Evolutionary conservation across 2,329 filamentous ascomycete species (phyloP).

Genomic region (Cytospora chrysosperma): DNA sequence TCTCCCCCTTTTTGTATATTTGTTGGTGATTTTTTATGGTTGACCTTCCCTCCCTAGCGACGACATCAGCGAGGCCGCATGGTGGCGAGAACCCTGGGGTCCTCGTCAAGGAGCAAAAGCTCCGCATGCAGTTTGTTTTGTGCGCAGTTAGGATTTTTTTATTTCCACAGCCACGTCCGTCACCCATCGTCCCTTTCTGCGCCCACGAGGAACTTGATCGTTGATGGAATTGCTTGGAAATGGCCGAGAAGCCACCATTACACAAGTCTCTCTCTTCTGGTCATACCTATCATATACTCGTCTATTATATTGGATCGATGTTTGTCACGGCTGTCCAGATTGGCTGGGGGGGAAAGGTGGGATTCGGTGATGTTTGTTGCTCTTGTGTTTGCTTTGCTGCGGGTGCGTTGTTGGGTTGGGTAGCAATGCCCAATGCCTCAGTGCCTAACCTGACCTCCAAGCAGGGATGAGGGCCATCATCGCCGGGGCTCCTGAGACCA

Average conservation of each 20-base stretch:
- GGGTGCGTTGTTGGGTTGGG: constrained; percentile 8
- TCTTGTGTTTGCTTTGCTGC: neutral
- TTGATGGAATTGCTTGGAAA: neutral
- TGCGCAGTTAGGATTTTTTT: neutral
- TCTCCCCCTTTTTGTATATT: constrained; percentile 12
- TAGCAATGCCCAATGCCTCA: constrained; percentile 17
- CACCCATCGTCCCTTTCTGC: neutral
- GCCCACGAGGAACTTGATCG: neutral
- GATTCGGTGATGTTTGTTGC: constrained; percentile 2
- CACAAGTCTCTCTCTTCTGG: constrained; percentile 4
- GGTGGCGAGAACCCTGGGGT: neutral
- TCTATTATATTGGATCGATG: neutral
- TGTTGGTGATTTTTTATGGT: neutral
- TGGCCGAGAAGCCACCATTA: constrained; percentile 10
- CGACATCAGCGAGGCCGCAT: neutral
- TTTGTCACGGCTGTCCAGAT: neutral
- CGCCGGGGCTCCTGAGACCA: constrained; percentile 9
- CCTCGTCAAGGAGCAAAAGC: neutral
- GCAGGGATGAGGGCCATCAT: constrained; percentile 9
- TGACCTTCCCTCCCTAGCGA: neutral
- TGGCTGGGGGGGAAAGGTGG: constrained; percentile 12
- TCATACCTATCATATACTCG: constrained; percentile 3
- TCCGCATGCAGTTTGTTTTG: neutral
- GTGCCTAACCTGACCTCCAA: constrained; percentile 18
- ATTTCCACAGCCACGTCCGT: neutral